These are phyloP conservation scores for Amaranthus hypochondriacus DNA, from an alignment of 148 eudicot genomes.

Conservation along the genomic window DNA sequence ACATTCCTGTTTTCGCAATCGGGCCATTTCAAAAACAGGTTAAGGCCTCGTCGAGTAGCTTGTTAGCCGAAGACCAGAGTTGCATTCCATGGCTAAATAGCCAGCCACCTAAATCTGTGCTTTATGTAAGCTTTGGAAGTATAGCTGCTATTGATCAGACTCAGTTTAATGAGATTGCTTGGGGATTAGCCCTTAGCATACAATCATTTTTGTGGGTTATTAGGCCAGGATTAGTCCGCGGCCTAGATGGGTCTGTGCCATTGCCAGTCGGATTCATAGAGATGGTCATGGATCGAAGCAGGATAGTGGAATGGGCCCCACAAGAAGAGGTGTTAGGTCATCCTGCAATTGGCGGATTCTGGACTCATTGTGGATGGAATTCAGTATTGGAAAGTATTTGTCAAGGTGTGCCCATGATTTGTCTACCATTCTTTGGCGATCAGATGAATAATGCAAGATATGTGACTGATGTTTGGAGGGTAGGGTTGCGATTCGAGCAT, in stretches of 20 bases:
- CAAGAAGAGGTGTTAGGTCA: slow-evolving; percentile 44
- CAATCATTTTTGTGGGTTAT: slow-evolving; percentile 48
- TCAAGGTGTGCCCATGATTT: slow-evolving; percentile 47
- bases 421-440: slow-evolving; percentile 39
- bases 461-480: slow-evolving; percentile 41
- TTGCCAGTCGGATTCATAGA: slow-evolving; percentile 2
- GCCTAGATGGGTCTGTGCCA: neutral
- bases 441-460: slow-evolving; percentile 36
- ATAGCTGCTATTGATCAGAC: slow-evolving; percentile 26
- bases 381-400: slow-evolving; percentile 44
- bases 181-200: slow-evolving; percentile 35
- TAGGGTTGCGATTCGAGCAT: slow-evolving; percentile 35
- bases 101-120: slow-evolving; percentile 33
- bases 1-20: slow-evolving; percentile 25
- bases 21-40: slow-evolving; percentile 41
- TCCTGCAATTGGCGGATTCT: slow-evolving; percentile 35
- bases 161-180: slow-evolving; percentile 34
- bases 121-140: slow-evolving; percentile 48
- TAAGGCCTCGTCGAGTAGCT: slow-evolving; percentile 24
- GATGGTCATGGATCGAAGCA: slow-evolving; percentile 4
- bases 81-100: slow-evolving; percentile 32
- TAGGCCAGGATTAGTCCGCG: slow-evolving; percentile 31
- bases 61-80: slow-evolving; percentile 24
- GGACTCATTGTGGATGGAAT: slow-evolving; percentile 56
- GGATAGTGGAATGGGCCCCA: slow-evolving; percentile 48